Base-by-base conservation (phyloP, 148 eudicot genomes). In the Gaultheria prostrata region DNA sequence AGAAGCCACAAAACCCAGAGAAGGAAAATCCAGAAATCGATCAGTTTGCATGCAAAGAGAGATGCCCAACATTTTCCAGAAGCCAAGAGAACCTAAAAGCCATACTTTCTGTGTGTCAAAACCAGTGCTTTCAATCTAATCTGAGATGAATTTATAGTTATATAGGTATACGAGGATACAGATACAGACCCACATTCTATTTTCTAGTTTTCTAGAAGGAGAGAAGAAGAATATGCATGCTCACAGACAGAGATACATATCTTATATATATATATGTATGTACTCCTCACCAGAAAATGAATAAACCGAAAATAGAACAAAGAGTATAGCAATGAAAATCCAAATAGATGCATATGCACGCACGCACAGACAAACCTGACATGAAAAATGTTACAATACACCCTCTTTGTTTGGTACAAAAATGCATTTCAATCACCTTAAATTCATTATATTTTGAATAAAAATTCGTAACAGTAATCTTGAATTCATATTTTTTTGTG, bases 71-170 rank as follows among this genome's bases (percentile, higher is more conserved):
- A 79, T 80, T 79, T 82, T 81, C 80, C 80, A 57, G 7, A 63
- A 70, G 80, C 81, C 82, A 86, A 82, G 75, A 85, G 83, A 88
- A 85, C 86, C 84, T 85, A 87, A 83, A 87, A 88, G 79, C 67
- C 85, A 81, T 81, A 85, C 87, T 83, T 83, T 67, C 72, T 32
- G 17, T 67, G 86, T 86, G 86, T 85, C 82, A 63, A 83, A 26
- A 67, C 78, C 84, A 81, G 70, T 84, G 72, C 70, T 12, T 77
- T 85, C 48, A 67, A 57, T 82, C 67, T 51, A 67, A 67, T 39
- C 59, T 32, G 57, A 84, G 57, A 84, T 56, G 56, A 72, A 80
- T 17, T 49, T 69, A 69, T 72, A 53, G 28, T 12, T 28, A 18
- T 79, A 79, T 51, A 79, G 14, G 6, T 26, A n/a, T 1, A 43